A percentile compares a stretch with the other conserved stretches of the same genome.
These are phyloP conservation scores for Pseudisothecium myosuroides DNA, from an alignment of 225 moss, liverwort and hornwort genomes.

Conservation along the genomic window DNA sequence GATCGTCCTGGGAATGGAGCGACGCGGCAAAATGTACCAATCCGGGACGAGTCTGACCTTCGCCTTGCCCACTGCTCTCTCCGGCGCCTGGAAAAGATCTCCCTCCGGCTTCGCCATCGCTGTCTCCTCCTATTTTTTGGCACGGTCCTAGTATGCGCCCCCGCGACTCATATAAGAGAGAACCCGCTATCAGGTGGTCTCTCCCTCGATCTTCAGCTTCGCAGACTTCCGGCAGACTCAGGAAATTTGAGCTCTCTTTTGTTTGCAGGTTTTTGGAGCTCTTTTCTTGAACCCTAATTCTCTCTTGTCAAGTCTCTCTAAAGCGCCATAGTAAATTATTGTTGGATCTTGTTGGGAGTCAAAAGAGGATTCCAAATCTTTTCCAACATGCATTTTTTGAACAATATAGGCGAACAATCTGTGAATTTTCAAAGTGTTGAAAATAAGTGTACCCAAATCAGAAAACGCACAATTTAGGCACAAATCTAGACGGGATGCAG, in stretches of 20 bases:
- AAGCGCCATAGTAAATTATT: background rate
- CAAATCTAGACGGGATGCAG: no score
- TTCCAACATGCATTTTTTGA: background rate
- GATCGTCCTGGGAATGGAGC: slow-evolving; percentile 42
- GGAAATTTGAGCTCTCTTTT: background rate
- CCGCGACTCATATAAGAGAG: background rate
- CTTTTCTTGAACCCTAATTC: background rate
- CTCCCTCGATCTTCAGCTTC: background rate
- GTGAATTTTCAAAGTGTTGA: background rate
- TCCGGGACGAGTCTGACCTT: slow-evolving; percentile 41
- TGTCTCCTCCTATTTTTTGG: background rate
- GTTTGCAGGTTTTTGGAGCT: background rate
- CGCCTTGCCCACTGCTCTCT: slow-evolving; percentile 23
- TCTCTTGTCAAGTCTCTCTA: background rate
- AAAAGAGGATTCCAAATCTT: background rate
- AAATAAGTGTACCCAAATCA: background rate
- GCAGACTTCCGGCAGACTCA: background rate
- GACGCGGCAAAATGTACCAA: slow-evolving; percentile 24
- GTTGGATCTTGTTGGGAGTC: background rate
- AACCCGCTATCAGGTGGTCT: background rate
- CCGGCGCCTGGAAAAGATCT: slow-evolving; percentile 16
- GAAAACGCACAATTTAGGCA: no score
- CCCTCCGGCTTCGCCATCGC: slow-evolving; percentile 19
- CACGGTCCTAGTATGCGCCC: background rate
- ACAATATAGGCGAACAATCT: fast-evolving